Percentiles rank a stretch among this genome's conserved stretches.
Conservation (phyloP, 345 rosid species). For the Crucihimalaya himalaica region DNA sequence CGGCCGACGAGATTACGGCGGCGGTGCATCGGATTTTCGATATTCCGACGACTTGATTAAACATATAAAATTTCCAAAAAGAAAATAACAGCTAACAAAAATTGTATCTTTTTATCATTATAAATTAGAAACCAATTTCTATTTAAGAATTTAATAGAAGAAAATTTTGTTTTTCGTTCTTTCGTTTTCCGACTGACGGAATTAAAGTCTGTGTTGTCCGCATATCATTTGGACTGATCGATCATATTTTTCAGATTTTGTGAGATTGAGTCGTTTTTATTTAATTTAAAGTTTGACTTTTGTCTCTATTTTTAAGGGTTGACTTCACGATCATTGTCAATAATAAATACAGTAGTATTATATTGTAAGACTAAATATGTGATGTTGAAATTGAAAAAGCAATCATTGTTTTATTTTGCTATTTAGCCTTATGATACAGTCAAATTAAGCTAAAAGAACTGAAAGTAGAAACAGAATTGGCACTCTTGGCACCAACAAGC, state of each 20-base stretch:
- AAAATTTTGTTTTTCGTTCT: not conserved
- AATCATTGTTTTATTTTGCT: not conserved
- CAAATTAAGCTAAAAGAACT: not conserved
- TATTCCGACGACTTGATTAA: constrained; percentile 15
- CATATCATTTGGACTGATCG: constrained; percentile 30
- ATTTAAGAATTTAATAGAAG: not conserved
- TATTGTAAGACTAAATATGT: not conserved
- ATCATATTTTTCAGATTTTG: constrained; percentile 16
- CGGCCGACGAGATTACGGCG: constrained; percentile 61
- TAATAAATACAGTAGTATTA: not conserved
- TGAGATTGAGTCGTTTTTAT: constrained; percentile 29
- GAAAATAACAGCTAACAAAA: constrained; percentile 9
- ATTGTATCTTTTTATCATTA: not conserved
- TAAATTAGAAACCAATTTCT: too few relatives aligned
- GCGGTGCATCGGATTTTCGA: constrained; percentile 62
- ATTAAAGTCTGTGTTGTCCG: constrained; percentile 28
- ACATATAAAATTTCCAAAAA: not conserved
- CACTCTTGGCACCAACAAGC: not conserved
- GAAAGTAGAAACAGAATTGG: not conserved
- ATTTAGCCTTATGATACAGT: not conserved
- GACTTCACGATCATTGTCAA: constrained; percentile 11
- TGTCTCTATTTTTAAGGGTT: constrained; percentile 9
- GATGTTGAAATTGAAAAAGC: not conserved
- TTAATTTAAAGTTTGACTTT: constrained; percentile 25
- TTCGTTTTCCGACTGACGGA: constrained; percentile 23